Conservation (phyloP, 192 early-diverging fungal species). For the Piromyces finnis region DNA sequence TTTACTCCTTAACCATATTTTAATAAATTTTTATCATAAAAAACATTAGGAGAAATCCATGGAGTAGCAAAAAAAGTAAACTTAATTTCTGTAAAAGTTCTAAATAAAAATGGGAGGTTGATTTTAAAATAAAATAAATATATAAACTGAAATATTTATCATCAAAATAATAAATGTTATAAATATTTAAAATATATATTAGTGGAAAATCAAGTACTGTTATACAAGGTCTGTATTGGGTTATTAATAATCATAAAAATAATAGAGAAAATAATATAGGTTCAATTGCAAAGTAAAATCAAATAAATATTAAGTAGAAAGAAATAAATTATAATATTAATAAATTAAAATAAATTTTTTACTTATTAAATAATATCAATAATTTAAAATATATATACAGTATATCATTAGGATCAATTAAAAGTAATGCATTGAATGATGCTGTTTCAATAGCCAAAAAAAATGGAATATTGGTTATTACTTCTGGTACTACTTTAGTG, state of each 20-base stretch:
- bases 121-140: no score
- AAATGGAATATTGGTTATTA: neutral
- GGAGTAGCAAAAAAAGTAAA: neutral
- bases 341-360: no score
- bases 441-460: neutral
- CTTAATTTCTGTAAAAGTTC: neutral
- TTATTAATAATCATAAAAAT: neutral
- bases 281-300: neutral
- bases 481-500: neutral
- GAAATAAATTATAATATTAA: no score
- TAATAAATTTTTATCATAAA: no score
- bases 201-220: neutral
- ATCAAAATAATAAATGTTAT: no score
- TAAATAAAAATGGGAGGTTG: neutral
- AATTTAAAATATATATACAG: neutral
- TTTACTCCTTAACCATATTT: no score
- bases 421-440: neutral
- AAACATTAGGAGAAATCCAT: neutral
- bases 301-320: no score
- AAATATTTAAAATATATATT: no score
- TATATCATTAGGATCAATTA: neutral
- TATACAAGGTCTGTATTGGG: neutral
- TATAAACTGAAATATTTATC: no score
- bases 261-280: neutral
- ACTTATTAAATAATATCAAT: no score